Base-by-base conservation (phyloP, 305 asterid species). In the Lippia alba region DNA sequence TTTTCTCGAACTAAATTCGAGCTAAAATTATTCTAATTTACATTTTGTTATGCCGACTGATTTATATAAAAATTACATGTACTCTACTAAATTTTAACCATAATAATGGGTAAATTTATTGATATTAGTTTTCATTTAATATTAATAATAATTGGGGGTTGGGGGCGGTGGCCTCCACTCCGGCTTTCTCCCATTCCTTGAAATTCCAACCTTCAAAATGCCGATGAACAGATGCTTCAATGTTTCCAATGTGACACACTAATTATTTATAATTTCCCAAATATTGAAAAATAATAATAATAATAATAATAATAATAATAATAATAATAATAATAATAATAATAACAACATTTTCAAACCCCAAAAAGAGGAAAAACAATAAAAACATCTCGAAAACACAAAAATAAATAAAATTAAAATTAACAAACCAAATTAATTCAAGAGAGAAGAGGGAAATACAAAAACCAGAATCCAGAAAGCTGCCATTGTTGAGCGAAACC, bases 231-330 rank as follows among this genome's bases (percentile, higher is more conserved):
- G 78, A 80, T 73, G 74, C 78, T 79, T 77, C 77, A 73, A 61
- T 70, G 79, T 75, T 84, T 74, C 85, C 89, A 70, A 84, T 55
- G 83, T 33, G 54, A 7, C 64, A 17, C 55, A 33, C 41, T 34
- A 4, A 9, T 41, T 46, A 2, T n/a, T 56, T 56, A 61, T 64
- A 36, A 36, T 36, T 36, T 24, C 5, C 41, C 41, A 36, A 36
- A 36, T 36, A 36, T 36, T 36, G 41, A 8, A 34, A 34, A 36
- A 36, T 24, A 36, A 36, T 36, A 36, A 36, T 36, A 36, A 36
- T 36, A 36, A 24, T 24, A 24, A 24, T 24, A 24, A 24, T 24
- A 36, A 36, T 36, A 36, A 36, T 36, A 36, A 36, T 36, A 36
- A 24, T 24, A 24, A 24, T 24, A 36, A 36, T 24, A 36, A 36